A percentile compares a stretch with the other conserved stretches of the same genome.
Evolutionary conservation across 2,329 filamentous ascomycete species (phyloP).

Genomic region (Fusarium sp.): DNA sequence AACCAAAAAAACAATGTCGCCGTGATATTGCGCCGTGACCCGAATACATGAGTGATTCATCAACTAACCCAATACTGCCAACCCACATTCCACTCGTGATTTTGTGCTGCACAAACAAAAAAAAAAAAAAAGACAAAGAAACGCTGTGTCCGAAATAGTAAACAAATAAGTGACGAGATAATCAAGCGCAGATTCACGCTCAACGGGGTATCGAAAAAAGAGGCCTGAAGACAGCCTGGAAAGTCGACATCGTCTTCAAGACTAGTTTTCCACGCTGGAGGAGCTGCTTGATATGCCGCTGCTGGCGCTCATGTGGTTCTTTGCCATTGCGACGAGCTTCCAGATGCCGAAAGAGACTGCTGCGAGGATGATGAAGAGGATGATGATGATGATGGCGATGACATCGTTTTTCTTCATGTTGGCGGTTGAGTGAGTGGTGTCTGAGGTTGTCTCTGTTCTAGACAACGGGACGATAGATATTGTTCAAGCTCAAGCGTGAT

Average conservation of each 20-base stretch:
- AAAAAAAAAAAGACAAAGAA: slow-evolving; percentile 2
- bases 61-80: slow-evolving; percentile 21
- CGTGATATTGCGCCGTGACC: slow-evolving; percentile 31
- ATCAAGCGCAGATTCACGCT: slow-evolving; percentile 1
- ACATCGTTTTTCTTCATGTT: slow-evolving; percentile 72
- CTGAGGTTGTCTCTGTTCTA: background rate
- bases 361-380: slow-evolving; percentile 70
- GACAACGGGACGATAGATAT: background rate
- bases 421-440: slow-evolving; percentile 40
- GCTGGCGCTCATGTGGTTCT: slow-evolving; percentile 53
- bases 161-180: slow-evolving; percentile 12
- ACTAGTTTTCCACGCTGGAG: slow-evolving; percentile 30
- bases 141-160: slow-evolving; percentile 20
- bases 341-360: slow-evolving; percentile 71
- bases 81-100: slow-evolving; percentile 21
- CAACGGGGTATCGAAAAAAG: slow-evolving; percentile 10
- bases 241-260: background rate
- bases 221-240: background rate
- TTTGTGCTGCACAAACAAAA: slow-evolving; percentile 17
- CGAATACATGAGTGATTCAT: slow-evolving; percentile 25
- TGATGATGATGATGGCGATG: slow-evolving; percentile 74
- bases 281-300: slow-evolving; percentile 41
- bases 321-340: slow-evolving; percentile 64
- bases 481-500: background rate
- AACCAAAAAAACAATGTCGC: slow-evolving; percentile 5